phyloP scores from a whole-genome alignment of 441 rosid species.

The Syzygium syzygioides region DNA sequence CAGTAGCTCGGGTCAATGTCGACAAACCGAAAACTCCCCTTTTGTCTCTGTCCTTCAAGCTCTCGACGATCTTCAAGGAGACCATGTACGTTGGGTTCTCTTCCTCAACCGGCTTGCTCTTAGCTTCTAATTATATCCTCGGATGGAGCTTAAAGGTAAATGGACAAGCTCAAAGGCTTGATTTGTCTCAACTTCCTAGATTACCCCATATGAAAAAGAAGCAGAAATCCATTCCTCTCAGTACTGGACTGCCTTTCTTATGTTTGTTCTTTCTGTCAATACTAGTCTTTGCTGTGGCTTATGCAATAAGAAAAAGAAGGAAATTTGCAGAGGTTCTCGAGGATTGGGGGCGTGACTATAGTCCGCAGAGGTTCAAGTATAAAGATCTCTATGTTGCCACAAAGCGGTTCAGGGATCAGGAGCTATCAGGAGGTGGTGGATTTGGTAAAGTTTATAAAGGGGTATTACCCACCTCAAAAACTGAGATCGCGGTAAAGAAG shows the following conservation, averaged over 20 bases:
- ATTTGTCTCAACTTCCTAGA: constrained; percentile 26
- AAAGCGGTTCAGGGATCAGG: neutral
- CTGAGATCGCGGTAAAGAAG: neutral
- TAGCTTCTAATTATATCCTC: constrained; percentile 38
- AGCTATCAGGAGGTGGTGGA: neutral
- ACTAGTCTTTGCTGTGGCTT: neutral
- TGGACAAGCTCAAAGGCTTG: constrained; percentile 23
- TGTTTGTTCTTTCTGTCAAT: neutral
- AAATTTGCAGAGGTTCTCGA: constrained; percentile 33
- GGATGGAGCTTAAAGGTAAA: constrained; percentile 62
- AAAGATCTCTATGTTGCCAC: neutral
- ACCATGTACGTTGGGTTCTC: constrained; percentile 52
- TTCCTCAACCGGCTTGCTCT: constrained; percentile 36
- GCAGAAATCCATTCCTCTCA: neutral
- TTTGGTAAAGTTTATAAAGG: neutral
- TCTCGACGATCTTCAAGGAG: constrained; percentile 28
- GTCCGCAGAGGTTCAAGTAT: constrained; percentile 37
- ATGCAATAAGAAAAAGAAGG: constrained; percentile 5
- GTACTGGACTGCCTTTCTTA: neutral
- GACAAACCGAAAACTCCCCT: constrained; percentile 37
- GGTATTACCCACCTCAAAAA: neutral
- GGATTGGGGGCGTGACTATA: constrained; percentile 37
- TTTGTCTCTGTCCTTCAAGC: constrained; percentile 27
- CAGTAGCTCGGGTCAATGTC: constrained; percentile 32
- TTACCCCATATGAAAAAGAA: constrained; percentile 20